These are phyloP conservation scores for Euphorbia corollata DNA, from an alignment of 441 rosid species.

Conservation along the genomic window DNA sequence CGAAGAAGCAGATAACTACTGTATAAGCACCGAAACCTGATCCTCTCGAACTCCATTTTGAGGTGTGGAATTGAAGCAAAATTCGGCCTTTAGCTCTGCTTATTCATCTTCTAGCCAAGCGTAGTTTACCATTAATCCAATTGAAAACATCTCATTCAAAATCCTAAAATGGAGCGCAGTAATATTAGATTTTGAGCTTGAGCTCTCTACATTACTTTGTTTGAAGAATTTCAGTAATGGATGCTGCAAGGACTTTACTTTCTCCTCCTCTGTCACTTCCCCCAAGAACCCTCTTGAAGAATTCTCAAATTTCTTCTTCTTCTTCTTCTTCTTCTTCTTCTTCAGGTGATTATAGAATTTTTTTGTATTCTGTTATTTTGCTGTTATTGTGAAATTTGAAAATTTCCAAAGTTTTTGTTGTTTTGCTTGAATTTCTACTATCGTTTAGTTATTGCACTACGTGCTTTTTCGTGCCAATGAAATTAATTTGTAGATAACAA, in stretches of 20 bases:
- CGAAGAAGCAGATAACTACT: not conserved
- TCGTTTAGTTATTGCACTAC: no score
- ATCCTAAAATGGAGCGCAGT: not conserved
- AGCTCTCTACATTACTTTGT: not conserved
- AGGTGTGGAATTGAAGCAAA: not conserved
- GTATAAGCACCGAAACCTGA: not conserved
- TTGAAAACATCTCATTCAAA: not conserved
- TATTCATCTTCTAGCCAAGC: not conserved
- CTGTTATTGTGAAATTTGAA: not conserved
- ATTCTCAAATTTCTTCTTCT: slow-evolving; percentile 23
- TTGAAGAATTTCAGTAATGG: slow-evolving; percentile 33
- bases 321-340: slow-evolving; percentile 39
- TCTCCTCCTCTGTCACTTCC: slow-evolving; percentile 58
- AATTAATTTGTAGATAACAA: no score
- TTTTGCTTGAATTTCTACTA: not conserved
- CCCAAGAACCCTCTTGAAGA: slow-evolving; percentile 45
- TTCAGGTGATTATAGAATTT: slow-evolving; percentile 31
- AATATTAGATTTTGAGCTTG: not conserved
- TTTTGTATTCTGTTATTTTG: not conserved
- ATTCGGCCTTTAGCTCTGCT: not conserved
- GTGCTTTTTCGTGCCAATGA: no score
- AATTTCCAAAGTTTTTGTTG: not conserved
- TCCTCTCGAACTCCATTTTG: not conserved
- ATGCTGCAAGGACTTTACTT: slow-evolving; percentile 46
- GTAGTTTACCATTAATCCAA: not conserved